phyloP scores from a whole-genome alignment of 345 rosid species.

The Boechera divaricarpa region DNA sequence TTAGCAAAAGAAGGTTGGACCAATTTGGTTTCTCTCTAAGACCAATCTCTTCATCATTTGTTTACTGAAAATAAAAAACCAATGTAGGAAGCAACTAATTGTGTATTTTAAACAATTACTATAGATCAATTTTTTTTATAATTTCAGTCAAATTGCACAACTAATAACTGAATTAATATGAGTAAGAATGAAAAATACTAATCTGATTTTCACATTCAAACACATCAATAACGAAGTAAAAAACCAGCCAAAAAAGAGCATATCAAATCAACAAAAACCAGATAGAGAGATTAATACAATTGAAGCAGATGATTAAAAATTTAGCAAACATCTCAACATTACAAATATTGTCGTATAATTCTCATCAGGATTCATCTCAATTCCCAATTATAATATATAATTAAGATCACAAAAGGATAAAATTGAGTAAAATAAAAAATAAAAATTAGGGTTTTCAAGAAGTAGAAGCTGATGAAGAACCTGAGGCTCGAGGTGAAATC shows the following conservation, averaged over 20 bases:
- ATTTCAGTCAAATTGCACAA: background rate
- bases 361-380: constrained; percentile 40
- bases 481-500: constrained; percentile 79
- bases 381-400: constrained; percentile 39
- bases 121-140: background rate
- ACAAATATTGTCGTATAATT: constrained; percentile 37
- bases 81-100: constrained; percentile 4
- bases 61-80: background rate
- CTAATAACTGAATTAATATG: background rate
- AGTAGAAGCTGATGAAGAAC: constrained; percentile 51
- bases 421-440: background rate
- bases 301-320: constrained; percentile 20
- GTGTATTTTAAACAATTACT: background rate
- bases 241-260: background rate
- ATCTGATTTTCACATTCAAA: background rate
- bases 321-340: constrained; percentile 50
- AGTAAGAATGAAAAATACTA: background rate
- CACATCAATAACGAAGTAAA: background rate
- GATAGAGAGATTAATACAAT: constrained; percentile 18
- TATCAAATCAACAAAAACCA: constrained; percentile 29
- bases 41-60: constrained; percentile 25
- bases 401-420: constrained; percentile 33
- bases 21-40: constrained; percentile 20
- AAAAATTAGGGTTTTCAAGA: constrained; percentile 50
- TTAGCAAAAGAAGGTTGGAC: constrained; percentile 32